Evolutionary conservation across 768 basidiomycete genomes (phyloP).

Genomic region (Leccinum barrowsii): DNA sequence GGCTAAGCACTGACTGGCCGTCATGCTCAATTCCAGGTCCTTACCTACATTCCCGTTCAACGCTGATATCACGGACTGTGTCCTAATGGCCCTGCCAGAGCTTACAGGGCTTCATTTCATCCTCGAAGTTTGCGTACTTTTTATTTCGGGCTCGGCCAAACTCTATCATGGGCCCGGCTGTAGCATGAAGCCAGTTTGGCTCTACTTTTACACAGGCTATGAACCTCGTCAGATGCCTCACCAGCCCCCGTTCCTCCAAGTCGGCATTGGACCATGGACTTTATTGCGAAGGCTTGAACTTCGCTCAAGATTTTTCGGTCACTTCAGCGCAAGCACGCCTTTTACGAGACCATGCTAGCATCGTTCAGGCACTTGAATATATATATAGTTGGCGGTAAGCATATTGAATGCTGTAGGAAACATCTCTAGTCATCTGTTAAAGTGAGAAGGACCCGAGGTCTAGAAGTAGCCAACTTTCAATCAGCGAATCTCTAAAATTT

Average conservation of each 20-base stretch:
- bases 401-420: neutral
- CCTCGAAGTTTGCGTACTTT: constrained; percentile 31
- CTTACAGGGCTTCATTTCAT: constrained; percentile 23
- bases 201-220: constrained; percentile 32
- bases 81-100: constrained; percentile 26
- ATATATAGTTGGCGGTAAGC: constrained; percentile 39
- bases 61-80: constrained; percentile 31
- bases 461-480: constrained; percentile 27
- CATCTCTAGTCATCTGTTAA: neutral
- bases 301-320: constrained; percentile 1
- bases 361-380: constrained; percentile 32
- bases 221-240: constrained; percentile 19
- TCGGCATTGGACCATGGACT: constrained; percentile 9
- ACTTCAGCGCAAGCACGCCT: constrained; percentile 20
- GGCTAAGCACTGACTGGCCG: neutral
- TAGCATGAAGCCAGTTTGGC: constrained; percentile 30
- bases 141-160: constrained; percentile 29
- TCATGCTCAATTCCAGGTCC: constrained; percentile 1
- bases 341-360: constrained; percentile 23
- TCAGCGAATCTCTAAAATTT: constrained; percentile 31
- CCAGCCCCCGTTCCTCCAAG: neutral
- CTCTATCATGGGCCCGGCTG: constrained; percentile 27
- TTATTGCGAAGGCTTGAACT: constrained; percentile 3
- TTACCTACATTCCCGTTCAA: constrained; percentile 2
- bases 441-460: constrained; percentile 39